A percentile compares a stretch with the other conserved stretches of the same genome.
phyloP scores from a whole-genome alignment of 2,329 filamentous ascomycete genomes.

The Aschersonia sp. region DNA sequence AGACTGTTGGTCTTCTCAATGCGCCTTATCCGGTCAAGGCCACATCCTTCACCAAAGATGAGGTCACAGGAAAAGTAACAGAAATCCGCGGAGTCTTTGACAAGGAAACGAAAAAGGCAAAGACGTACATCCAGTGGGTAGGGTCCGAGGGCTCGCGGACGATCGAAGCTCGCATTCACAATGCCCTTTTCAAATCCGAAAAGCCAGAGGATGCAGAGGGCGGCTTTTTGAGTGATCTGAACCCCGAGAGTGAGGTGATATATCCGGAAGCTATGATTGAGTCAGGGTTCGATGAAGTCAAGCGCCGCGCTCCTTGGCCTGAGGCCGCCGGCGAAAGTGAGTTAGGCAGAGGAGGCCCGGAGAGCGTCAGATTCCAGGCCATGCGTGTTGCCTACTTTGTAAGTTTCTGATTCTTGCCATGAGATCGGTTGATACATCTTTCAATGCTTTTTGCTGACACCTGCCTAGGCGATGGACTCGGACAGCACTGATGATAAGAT shows the following conservation, averaged over 20 bases:
- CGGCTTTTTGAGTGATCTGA: slow-evolving; percentile 73
- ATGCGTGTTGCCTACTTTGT: slow-evolving; percentile 78
- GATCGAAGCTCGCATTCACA: slow-evolving; percentile 66
- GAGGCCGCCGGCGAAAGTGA: slow-evolving; percentile 58
- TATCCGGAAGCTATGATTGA: slow-evolving; percentile 69
- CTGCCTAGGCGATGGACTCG: slow-evolving; percentile 49
- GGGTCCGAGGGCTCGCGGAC: slow-evolving; percentile 47
- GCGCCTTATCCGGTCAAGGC: slow-evolving; percentile 57
- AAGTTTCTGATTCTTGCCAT: slow-evolving; percentile 13
- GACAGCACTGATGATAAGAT: slow-evolving; percentile 69
- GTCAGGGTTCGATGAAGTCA: slow-evolving; percentile 67
- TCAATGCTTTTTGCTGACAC: too few species aligned
- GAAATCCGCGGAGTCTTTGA: slow-evolving; percentile 50
- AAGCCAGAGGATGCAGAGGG: slow-evolving; percentile 65
- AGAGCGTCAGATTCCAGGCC: slow-evolving; percentile 79
- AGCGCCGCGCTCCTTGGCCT: slow-evolving; percentile 62
- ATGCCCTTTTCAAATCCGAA: slow-evolving; percentile 73
- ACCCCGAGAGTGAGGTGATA: slow-evolving; percentile 70
- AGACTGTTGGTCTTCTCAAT: slow-evolving; percentile 62
- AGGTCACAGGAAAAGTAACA: slow-evolving; percentile 46
- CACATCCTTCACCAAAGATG: slow-evolving; percentile 54
- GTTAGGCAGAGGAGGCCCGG: slow-evolving; percentile 45
- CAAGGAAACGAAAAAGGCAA: slow-evolving; percentile 56
- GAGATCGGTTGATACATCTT: too few species aligned
- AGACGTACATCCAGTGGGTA: slow-evolving; percentile 88